A percentile compares a stretch with the other conserved stretches of the same genome.
These are phyloP conservation scores for Komagataella ulmi DNA, from an alignment of 805 yeast genomes.

Conservation along the genomic window DNA sequence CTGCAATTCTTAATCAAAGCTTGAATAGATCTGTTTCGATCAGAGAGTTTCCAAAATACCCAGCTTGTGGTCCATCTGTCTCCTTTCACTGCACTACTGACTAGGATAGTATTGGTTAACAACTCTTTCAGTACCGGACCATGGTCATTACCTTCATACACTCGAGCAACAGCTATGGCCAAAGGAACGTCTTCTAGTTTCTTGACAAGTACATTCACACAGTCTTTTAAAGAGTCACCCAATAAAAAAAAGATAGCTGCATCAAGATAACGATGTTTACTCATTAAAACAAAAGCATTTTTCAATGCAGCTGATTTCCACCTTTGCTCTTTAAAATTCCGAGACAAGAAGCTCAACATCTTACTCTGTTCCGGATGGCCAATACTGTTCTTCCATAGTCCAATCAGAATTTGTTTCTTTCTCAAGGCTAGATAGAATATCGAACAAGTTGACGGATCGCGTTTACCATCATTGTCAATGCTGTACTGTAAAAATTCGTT, in stretches of 20 bases:
- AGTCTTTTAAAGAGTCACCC: conserved; percentile 65
- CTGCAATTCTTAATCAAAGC: conserved; percentile 48
- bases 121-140: conserved; percentile 38
- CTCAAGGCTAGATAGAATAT: conserved; percentile 66
- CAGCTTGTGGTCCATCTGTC: conserved; percentile 78
- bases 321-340: conserved; percentile 62
- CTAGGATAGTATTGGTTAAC: conserved; percentile 37
- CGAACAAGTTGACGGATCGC: conserved; percentile 64
- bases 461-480: conserved; percentile 27
- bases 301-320: conserved; percentile 87
- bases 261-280: conserved; percentile 77
- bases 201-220: conserved; percentile 57
- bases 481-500: conserved; percentile 39
- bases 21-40: conserved; percentile 39
- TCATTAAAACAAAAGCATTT: conserved; percentile 81
- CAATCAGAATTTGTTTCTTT: conserved; percentile 63
- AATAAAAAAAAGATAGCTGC: conserved; percentile 84
- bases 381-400: conserved; percentile 70
- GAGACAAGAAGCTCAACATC: conserved; percentile 61
- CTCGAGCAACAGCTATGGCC: conserved; percentile 72
- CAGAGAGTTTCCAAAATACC: conserved; percentile 54
- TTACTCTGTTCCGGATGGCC: conserved; percentile 76
- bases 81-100: conserved; percentile 43
- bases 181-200: conserved; percentile 58
- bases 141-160: conserved; percentile 47